phyloP scores from a whole-genome alignment of 2,329 filamentous ascomycete species.

The Ophiostoma montium region DNA sequence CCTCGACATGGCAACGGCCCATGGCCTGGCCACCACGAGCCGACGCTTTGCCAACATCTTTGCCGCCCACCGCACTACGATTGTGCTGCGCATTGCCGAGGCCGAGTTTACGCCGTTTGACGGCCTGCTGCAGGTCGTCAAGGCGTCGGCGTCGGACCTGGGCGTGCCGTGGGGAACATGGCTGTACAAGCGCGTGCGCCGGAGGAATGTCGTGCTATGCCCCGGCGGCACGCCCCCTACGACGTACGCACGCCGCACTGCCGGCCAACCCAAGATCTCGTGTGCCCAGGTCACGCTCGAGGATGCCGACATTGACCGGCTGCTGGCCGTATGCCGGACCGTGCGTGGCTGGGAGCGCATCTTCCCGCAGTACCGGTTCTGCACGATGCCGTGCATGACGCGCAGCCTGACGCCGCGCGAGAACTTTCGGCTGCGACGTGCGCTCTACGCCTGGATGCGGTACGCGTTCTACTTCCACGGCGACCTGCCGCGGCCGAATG shows the following conservation, averaged over 20 bases:
- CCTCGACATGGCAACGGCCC: constrained; percentile 28
- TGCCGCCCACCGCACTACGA: constrained; percentile 23
- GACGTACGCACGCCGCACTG: neutral
- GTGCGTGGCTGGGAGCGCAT: constrained; percentile 26
- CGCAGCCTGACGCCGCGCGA: constrained; percentile 30
- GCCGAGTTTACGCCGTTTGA: constrained; percentile 30
- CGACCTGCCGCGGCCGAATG: constrained; percentile 19
- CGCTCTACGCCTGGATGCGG: constrained; percentile 40
- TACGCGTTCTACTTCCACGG: constrained; percentile 39
- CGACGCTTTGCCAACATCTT: constrained; percentile 28
- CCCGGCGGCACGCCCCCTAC: constrained; percentile 8
- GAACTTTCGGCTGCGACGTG: constrained; percentile 31
- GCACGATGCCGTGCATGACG: constrained; percentile 27
- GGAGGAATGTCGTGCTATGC: constrained; percentile 18
- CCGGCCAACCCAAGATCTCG: neutral
- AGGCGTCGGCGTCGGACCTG: constrained; percentile 26
- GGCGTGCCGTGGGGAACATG: constrained; percentile 21
- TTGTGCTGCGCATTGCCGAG: constrained; percentile 29
- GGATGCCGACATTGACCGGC: constrained; percentile 15
- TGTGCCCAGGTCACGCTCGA: constrained; percentile 12
- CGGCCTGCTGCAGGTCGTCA: constrained; percentile 32
- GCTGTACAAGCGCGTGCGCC: constrained; percentile 25
- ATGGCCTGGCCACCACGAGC: constrained; percentile 24
- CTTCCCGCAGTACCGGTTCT: constrained; percentile 25
- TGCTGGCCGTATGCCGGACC: constrained; percentile 21